These are phyloP conservation scores for Cymbopogon citratus DNA, from an alignment of 176 grass and related monocot genomes.

Conservation along the genomic window DNA sequence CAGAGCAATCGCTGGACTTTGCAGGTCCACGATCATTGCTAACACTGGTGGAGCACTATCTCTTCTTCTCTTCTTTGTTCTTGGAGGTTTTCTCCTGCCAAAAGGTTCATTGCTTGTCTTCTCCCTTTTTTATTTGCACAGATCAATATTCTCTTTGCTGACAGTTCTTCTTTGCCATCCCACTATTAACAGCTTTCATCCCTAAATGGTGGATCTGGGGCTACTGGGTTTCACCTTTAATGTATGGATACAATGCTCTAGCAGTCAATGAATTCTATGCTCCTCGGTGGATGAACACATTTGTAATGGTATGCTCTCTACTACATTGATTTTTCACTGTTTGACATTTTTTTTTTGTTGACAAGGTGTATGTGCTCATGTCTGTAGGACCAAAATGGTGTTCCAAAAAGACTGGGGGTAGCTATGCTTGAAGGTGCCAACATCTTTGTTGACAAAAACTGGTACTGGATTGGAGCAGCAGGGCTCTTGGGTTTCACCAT, in stretches of 20 bases:
- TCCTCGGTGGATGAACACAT: slow-evolving; percentile 87
- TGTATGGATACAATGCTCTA: slow-evolving; percentile 86
- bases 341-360: neutral
- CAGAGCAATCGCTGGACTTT: slow-evolving; percentile 75
- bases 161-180: neutral
- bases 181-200: slow-evolving; percentile 53
- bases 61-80: slow-evolving; percentile 80
- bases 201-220: slow-evolving; percentile 99
- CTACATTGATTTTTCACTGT: neutral
- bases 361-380: slow-evolving; percentile 6
- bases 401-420: slow-evolving; percentile 52
- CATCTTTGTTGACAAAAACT: slow-evolving; percentile 68
- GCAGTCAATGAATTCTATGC: slow-evolving; percentile 89
- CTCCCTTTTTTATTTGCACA: neutral
- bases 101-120: slow-evolving; percentile 54
- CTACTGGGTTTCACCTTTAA: slow-evolving; percentile 89
- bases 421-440: slow-evolving; percentile 59
- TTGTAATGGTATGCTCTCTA: slow-evolving; percentile 41
- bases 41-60: slow-evolving; percentile 83
- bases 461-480: slow-evolving; percentile 94
- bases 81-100: slow-evolving; percentile 93
- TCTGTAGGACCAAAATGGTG: slow-evolving; percentile 48
- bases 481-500: slow-evolving; percentile 84
- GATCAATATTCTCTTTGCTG: slow-evolving; percentile 20
- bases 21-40: slow-evolving; percentile 91